Percentiles rank a stretch among this genome's conserved stretches.
These are phyloP conservation scores for Hyaloscypha variabilis DNA, from an alignment of 495 filamentous ascomycete species.

Conservation along the genomic window DNA sequence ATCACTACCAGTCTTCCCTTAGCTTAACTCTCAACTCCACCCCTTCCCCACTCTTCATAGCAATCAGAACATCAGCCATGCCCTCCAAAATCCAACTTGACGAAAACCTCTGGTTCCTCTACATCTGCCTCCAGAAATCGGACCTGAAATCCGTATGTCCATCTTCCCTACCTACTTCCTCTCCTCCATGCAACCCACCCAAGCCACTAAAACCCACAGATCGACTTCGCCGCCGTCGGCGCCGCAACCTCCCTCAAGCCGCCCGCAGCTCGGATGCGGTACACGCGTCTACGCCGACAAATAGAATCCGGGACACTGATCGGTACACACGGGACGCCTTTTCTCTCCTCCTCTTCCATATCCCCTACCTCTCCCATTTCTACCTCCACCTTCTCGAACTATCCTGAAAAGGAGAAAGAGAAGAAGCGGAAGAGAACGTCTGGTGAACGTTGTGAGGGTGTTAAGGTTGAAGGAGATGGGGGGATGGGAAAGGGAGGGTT, in stretches of 20 bases:
- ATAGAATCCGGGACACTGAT: slow-evolving; percentile 37
- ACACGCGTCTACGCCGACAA: slow-evolving; percentile 36
- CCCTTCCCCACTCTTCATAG: not conserved
- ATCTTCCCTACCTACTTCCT: not conserved
- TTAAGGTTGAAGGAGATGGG: not conserved
- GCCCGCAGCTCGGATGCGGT: slow-evolving; percentile 43
- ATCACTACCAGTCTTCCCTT: not conserved
- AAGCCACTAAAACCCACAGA: slow-evolving; percentile 24
- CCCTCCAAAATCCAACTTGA: slow-evolving; percentile 37
- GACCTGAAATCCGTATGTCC: slow-evolving; percentile 36
- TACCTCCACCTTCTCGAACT: not conserved
- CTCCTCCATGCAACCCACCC: not conserved
- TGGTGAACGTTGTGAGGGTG: not conserved
- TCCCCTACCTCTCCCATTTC: no score
- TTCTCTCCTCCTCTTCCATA: not conserved
- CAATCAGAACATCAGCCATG: slow-evolving; percentile 24
- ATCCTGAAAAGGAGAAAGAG: not conserved
- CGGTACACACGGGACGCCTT: slow-evolving; percentile 26
- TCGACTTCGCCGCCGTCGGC: slow-evolving; percentile 41
- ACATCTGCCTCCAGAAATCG: slow-evolving; percentile 40
- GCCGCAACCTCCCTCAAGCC: slow-evolving; percentile 35
- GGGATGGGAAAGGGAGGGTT: not conserved
- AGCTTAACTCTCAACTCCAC: not conserved
- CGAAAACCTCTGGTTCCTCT: slow-evolving; percentile 42
- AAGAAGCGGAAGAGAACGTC: slow-evolving; percentile 2